A percentile compares a stretch with the other conserved stretches of the same genome.
These are phyloP conservation scores for Blastobotrys robertii DNA, from an alignment of 805 yeast species.

Conservation along the genomic window DNA sequence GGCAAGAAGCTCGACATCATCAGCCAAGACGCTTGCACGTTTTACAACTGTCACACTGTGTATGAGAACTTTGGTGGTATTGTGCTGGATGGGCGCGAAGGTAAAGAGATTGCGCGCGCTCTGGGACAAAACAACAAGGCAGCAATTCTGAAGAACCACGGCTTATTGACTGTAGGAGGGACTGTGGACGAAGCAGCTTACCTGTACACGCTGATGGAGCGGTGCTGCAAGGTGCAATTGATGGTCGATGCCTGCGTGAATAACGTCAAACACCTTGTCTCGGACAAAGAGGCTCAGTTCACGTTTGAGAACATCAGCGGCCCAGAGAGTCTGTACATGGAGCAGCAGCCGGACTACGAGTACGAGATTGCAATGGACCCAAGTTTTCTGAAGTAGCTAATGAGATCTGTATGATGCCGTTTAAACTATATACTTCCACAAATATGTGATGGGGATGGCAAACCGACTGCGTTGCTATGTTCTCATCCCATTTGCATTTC, in stretches of 20 bases:
- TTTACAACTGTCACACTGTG: constrained; percentile 58
- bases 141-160: constrained; percentile 62
- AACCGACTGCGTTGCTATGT: too few relatives aligned
- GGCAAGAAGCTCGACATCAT: constrained; percentile 67
- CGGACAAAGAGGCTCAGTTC: constrained; percentile 57
- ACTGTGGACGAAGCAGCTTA: constrained; percentile 72
- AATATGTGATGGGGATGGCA: too few relatives aligned
- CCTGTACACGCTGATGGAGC: constrained; percentile 53
- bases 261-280: constrained; percentile 36
- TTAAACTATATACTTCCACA: too few relatives aligned
- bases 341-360: constrained; percentile 63
- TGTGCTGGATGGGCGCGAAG: constrained; percentile 58
- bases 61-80: constrained; percentile 70
- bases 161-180: constrained; percentile 57
- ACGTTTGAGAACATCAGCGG: constrained; percentile 52
- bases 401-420: too few relatives aligned
- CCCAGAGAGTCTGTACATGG: constrained; percentile 59
- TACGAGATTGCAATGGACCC: constrained; percentile 26
- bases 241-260: constrained; percentile 48
- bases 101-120: constrained; percentile 49
- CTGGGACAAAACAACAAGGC: constrained; percentile 46
- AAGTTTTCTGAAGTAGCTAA: background rate
- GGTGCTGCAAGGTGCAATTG: constrained; percentile 56
- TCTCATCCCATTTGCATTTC: too few relatives aligned
- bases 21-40: constrained; percentile 65